A percentile compares a stretch with the other conserved stretches of the same genome.
Evolutionary conservation across 495 filamentous ascomycete genomes (phyloP).

Genomic region (Penicillium samsonianum): DNA sequence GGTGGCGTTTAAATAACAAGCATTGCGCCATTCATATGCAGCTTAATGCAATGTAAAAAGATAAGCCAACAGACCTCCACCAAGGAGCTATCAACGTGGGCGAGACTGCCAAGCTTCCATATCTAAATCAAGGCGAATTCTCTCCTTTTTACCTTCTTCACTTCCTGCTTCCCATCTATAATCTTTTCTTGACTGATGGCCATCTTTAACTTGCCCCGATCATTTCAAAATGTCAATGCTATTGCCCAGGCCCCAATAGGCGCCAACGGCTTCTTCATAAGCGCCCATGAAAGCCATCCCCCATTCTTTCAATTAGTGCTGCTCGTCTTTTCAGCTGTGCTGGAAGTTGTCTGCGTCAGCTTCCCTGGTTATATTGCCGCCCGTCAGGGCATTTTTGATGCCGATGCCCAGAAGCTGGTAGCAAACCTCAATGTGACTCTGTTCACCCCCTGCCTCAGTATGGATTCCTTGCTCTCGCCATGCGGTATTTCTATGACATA

Average conservation of each 20-base stretch:
- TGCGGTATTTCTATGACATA: not conserved
- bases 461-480: slow-evolving; percentile 29
- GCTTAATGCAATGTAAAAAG: not conserved
- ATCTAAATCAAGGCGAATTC: not conserved
- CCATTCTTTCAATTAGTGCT: slow-evolving; percentile 74
- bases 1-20: not conserved
- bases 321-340: slow-evolving; percentile 92
- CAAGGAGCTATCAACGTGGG: slow-evolving; percentile 16
- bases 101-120: slow-evolving; percentile 4
- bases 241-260: slow-evolving; percentile 38
- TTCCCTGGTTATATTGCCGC: slow-evolving; percentile 95
- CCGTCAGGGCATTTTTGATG: slow-evolving; percentile 85
- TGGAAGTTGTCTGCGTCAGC: slow-evolving; percentile 94
- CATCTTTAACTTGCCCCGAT: slow-evolving; percentile 62
- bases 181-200: slow-evolving; percentile 35
- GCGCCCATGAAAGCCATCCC: slow-evolving; percentile 54
- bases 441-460: slow-evolving; percentile 97
- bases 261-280: slow-evolving; percentile 34
- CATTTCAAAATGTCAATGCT: slow-evolving; percentile 59
- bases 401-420: slow-evolving; percentile 91
- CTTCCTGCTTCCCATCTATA: not conserved
- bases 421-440: slow-evolving; percentile 92
- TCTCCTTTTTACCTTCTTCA: not conserved
- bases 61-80: not conserved
- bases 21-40: not conserved